These are phyloP conservation scores for Nothomitra cinnamomea DNA, from an alignment of 2,329 filamentous ascomycete species.

Conservation along the genomic window DNA sequence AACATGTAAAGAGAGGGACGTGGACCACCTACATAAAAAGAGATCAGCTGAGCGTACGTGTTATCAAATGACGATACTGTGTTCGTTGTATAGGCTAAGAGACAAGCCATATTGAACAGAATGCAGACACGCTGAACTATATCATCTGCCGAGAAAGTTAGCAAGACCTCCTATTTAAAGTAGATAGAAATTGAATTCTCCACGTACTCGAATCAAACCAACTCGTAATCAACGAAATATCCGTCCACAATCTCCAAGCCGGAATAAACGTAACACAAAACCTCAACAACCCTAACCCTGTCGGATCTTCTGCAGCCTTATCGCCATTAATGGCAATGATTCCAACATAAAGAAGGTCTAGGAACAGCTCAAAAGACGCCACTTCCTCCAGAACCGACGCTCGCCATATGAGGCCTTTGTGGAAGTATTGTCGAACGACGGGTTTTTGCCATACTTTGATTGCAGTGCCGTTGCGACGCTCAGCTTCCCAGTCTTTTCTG, in stretches of 20 bases:
- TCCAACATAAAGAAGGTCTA: constrained; percentile 45
- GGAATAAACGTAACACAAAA: constrained; percentile 46
- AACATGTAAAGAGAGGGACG: not conserved
- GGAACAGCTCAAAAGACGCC: constrained; percentile 45
- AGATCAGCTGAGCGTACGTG: constrained; percentile 41
- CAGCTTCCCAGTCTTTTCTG: constrained; percentile 22
- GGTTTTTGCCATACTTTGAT: constrained; percentile 43
- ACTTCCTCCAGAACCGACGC: constrained; percentile 41
- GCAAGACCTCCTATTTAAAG: not conserved
- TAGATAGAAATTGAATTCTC: too few relatives aligned
- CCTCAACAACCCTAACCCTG: constrained; percentile 36
- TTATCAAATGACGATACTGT: constrained; percentile 38
- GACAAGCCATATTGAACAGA: constrained; percentile 41
- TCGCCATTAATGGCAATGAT: constrained; percentile 49
- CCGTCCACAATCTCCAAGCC: constrained; percentile 47
- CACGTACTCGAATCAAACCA: constrained; percentile 37
- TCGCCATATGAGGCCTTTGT: constrained; percentile 46
- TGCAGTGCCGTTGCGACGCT: constrained; percentile 23
- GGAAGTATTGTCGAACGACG: constrained; percentile 46
- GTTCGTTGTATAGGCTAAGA: constrained; percentile 46
- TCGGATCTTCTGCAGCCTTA: constrained; percentile 37
- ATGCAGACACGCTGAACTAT: constrained; percentile 40
- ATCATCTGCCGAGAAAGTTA: constrained; percentile 27
- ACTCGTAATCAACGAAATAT: constrained; percentile 37
- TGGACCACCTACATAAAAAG: constrained; percentile 34